Evolutionary conservation across 495 filamentous ascomycete genomes (phyloP).

Genomic region (Aspergillus avenaceus): DNA sequence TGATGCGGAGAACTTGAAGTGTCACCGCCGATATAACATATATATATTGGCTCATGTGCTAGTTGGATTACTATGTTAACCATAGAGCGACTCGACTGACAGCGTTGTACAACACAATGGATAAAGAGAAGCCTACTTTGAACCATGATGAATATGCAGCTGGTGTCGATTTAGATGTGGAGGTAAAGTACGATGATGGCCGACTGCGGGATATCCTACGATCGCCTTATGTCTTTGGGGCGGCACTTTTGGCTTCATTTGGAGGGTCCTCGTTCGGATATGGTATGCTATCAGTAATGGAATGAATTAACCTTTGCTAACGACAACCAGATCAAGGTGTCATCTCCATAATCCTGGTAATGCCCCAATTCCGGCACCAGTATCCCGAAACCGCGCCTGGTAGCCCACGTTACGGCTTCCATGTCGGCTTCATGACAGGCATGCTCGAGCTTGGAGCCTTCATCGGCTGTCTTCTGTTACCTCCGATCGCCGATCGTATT

Average conservation of each 20-base stretch:
- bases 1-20: no score
- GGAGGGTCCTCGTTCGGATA: slow-evolving; percentile 22
- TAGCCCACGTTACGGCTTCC: slow-evolving; percentile 14
- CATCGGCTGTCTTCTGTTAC: slow-evolving; percentile 22
- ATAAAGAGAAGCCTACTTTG: not conserved
- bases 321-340: slow-evolving; percentile 22
- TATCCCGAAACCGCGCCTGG: slow-evolving; percentile 15
- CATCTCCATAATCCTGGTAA: slow-evolving; percentile 21
- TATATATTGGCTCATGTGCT: no score
- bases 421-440: slow-evolving; percentile 16
- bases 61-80: not conserved
- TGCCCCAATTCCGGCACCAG: slow-evolving; percentile 19
- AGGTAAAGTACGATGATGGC: slow-evolving; percentile 7
- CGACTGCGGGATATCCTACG: slow-evolving; percentile 5
- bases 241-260: slow-evolving; percentile 15
- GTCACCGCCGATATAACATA: no score
- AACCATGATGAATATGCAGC: slow-evolving; percentile 1
- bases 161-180: not conserved
- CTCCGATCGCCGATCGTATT: slow-evolving; percentile 20
- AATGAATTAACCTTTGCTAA: not conserved
- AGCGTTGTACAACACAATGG: not conserved
- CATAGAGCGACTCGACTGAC: not conserved
- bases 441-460: slow-evolving; percentile 25
- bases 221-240: slow-evolving; percentile 16
- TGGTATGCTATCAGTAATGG: slow-evolving; percentile 2